Conservation (phyloP, 2,329 filamentous ascomycete genomes). For the Apiospora marii region DNA sequence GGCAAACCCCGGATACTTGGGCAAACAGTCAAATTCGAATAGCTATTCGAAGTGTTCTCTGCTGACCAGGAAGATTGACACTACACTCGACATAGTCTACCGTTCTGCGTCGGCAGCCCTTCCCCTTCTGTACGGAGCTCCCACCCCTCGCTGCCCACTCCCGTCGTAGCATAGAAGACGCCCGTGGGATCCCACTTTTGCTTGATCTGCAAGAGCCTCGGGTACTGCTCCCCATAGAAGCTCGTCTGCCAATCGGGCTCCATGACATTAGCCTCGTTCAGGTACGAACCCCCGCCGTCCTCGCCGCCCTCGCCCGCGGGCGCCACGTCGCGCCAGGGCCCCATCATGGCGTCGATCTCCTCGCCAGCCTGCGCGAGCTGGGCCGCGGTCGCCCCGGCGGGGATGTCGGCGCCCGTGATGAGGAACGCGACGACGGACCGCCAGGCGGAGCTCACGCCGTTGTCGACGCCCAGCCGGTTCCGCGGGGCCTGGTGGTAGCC, state of each 20-base stretch:
- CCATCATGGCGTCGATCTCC: conserved; percentile 38
- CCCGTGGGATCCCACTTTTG: conserved; percentile 47
- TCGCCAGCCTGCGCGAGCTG: conserved; percentile 37
- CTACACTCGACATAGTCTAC: conserved; percentile 23
- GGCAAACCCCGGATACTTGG: no score
- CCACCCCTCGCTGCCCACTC: conserved; percentile 52
- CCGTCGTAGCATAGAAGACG: conserved; percentile 48
- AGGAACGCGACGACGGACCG: conserved; percentile 39
- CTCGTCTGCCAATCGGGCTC: conserved; percentile 40
- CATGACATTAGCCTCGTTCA: conserved; percentile 51
- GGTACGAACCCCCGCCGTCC: conserved; percentile 40
- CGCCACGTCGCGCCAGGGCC: conserved; percentile 33
- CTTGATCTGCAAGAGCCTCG: conserved; percentile 46
- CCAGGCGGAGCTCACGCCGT: conserved; percentile 49
- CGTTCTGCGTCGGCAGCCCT: conserved; percentile 26
- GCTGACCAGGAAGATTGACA: background rate
- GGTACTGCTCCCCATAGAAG: conserved; percentile 47
- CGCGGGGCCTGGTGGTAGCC: conserved; percentile 37
- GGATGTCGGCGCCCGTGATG: conserved; percentile 35
- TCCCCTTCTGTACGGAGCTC: conserved; percentile 31
- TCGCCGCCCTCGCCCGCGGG: conserved; percentile 30
- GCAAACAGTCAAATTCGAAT: background rate
- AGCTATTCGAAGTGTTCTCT: background rate
- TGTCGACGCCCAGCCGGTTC: conserved; percentile 42
- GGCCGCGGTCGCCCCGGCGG: conserved; percentile 5